Evolutionary conservation across 306 rosid species (phyloP).

Genomic region (Purshia tridentata): DNA sequence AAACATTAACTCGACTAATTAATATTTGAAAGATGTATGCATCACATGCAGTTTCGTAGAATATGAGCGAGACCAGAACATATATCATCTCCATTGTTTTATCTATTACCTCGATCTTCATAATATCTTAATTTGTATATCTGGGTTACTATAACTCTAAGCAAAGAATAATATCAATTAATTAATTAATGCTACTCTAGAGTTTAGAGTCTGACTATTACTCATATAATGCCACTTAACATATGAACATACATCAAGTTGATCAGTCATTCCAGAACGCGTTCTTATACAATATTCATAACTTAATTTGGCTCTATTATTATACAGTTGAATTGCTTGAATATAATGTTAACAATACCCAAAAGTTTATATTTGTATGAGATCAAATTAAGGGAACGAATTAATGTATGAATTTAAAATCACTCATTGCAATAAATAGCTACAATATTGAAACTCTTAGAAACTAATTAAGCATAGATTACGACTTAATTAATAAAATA

Average conservation of each 20-base stretch:
- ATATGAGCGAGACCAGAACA: slow-evolving; percentile 17
- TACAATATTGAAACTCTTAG: not conserved
- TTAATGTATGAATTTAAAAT: not conserved
- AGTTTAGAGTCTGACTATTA: too few species aligned
- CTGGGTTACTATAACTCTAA: slow-evolving; percentile 21
- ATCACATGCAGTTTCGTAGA: slow-evolving; percentile 26
- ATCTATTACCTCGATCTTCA: too few species aligned
- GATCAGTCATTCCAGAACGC: too few species aligned
- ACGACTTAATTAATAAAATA: slow-evolving; percentile 1
- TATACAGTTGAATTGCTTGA: too few species aligned
- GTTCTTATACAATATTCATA: too few species aligned
- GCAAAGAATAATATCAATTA: slow-evolving; percentile 21
- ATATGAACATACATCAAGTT: not conserved
- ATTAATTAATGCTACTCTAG: not conserved
- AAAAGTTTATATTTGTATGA: not conserved
- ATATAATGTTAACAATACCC: not conserved
- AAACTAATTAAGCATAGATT: not conserved
- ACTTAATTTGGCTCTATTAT: too few species aligned
- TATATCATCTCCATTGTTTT: not conserved
- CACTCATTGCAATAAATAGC: not conserved
- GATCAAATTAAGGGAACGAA: not conserved
- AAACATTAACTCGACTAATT: not conserved
- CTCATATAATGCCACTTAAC: not conserved
- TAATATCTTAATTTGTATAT: slow-evolving; percentile 12
- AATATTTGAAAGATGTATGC: not conserved